phyloP scores from a whole-genome alignment of 257 asterid genomes.

The Capsicum rhomboideum region DNA sequence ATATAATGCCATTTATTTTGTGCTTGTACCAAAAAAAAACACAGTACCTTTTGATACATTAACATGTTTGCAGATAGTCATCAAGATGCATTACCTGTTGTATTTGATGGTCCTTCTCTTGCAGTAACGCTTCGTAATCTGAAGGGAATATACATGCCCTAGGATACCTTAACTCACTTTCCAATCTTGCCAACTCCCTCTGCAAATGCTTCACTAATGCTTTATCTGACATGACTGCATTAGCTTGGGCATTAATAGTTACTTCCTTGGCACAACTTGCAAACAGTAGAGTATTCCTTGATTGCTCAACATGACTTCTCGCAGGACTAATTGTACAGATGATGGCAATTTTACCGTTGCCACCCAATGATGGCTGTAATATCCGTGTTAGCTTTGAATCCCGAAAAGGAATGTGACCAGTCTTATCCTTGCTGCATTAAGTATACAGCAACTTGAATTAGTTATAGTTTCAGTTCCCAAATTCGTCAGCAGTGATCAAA shows the following conservation, averaged over 20 bases:
- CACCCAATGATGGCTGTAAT: conserved; percentile 18
- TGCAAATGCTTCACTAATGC: conserved; percentile 12
- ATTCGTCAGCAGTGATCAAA: neutral
- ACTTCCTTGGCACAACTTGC: conserved; percentile 28
- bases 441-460: neutral
- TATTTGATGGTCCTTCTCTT: conserved; percentile 7
- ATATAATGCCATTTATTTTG: neutral
- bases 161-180: conserved; percentile 12
- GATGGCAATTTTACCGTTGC: conserved; percentile 18
- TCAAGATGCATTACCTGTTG: conserved; percentile 1
- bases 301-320: conserved; percentile 17
- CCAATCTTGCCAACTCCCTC: conserved; percentile 14
- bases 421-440: conserved; percentile 16
- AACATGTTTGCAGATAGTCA: neutral
- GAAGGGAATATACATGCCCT: conserved; percentile 10
- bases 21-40: neutral
- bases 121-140: conserved; percentile 3
- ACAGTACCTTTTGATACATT: neutral
- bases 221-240: conserved; percentile 12
- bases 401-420: conserved; percentile 15
- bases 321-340: conserved; percentile 27
- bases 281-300: conserved; percentile 21
- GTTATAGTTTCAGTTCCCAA: neutral
- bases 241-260: conserved; percentile 16
- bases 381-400: conserved; percentile 24